Evolutionary conservation across 2,329 filamentous ascomycete genomes (phyloP).

Genomic region (Chaetomiaceae sp.): DNA sequence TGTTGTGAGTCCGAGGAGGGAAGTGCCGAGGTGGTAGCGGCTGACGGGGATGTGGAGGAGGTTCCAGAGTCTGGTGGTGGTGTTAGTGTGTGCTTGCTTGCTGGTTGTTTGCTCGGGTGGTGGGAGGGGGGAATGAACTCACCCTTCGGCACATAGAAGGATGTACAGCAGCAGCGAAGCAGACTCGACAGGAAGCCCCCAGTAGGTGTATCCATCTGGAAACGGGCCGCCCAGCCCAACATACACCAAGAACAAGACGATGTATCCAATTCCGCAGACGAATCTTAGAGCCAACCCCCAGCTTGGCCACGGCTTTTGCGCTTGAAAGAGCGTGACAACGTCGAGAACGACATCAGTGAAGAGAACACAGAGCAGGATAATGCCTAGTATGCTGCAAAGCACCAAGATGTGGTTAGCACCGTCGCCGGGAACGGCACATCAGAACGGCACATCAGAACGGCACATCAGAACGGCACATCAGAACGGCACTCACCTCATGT

Average conservation of each 20-base stretch:
- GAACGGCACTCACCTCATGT: conserved; percentile 12
- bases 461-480: too few relatives aligned
- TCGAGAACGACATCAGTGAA: conserved; percentile 35
- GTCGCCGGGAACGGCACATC: not conserved
- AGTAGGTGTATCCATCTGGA: conserved; percentile 35
- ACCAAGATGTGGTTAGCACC: not conserved
- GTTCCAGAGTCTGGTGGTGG: conserved; percentile 20
- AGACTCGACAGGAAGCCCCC: conserved; percentile 31
- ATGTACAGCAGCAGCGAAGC: conserved; percentile 34
- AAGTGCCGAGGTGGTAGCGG: conserved; percentile 12
- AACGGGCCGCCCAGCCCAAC: conserved; percentile 36
- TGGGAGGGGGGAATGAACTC: not conserved
- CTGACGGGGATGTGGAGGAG: conserved; percentile 16
- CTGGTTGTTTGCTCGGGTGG: too few relatives aligned
- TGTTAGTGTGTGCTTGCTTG: not conserved
- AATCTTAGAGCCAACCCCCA: conserved; percentile 33
- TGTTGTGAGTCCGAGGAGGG: not conserved
- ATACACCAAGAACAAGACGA: conserved; percentile 36
- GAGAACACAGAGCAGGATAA: conserved; percentile 32
- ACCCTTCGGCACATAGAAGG: conserved; percentile 35
- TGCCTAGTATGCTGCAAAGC: conserved; percentile 27
- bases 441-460: too few relatives aligned
- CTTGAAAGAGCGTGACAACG: conserved; percentile 32
- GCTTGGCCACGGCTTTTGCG: conserved; percentile 31
- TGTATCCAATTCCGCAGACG: conserved; percentile 31